A percentile compares a stretch with the other conserved stretches of the same genome.
Evolutionary conservation across 1,284 basidiomycete genomes (phyloP).

Genomic region (Crucibulum cyathiforme): DNA sequence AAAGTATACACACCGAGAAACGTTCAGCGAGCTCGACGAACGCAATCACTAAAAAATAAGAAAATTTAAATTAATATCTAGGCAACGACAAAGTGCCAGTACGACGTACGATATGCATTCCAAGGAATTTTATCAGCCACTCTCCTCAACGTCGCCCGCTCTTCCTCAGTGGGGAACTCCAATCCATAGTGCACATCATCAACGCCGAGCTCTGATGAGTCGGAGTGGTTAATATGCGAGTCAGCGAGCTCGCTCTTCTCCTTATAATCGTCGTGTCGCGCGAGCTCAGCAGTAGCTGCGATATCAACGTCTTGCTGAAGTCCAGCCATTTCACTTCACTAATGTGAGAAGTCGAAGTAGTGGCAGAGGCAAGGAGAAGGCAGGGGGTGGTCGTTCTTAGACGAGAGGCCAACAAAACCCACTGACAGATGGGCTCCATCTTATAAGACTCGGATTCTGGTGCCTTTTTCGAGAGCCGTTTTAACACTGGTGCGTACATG

Average conservation of each 20-base stretch:
- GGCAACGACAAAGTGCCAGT: conserved; percentile 12
- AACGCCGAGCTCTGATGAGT: conserved; percentile 9
- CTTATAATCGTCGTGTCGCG: neutral
- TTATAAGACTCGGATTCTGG: too few species aligned
- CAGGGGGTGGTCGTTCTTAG: neutral
- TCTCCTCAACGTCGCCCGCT: conserved; percentile 62
- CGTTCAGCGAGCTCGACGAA: conserved; percentile 76
- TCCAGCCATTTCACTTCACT: neutral
- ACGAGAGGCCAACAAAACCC: too few species aligned
- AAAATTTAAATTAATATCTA: conserved; percentile 12
- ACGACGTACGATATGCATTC: conserved; percentile 65
- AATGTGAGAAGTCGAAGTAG: too few species aligned
- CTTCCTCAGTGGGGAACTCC: conserved; percentile 75
- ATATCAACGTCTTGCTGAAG: neutral
- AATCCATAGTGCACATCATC: conserved; percentile 63
- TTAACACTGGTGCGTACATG: too few species aligned
- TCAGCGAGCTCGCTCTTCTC: neutral
- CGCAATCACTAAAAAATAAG: conserved; percentile 62
- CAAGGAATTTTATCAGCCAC: conserved; percentile 70
- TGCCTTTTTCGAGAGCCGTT: too few species aligned
- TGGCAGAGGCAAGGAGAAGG: neutral
- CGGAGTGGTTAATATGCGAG: neutral
- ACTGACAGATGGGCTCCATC: too few species aligned
- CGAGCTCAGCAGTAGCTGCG: neutral
- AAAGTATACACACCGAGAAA: conserved; percentile 61